Evolutionary conservation across 2,329 filamentous ascomycete species (phyloP).

Genomic region (Aureobasidium sp.): DNA sequence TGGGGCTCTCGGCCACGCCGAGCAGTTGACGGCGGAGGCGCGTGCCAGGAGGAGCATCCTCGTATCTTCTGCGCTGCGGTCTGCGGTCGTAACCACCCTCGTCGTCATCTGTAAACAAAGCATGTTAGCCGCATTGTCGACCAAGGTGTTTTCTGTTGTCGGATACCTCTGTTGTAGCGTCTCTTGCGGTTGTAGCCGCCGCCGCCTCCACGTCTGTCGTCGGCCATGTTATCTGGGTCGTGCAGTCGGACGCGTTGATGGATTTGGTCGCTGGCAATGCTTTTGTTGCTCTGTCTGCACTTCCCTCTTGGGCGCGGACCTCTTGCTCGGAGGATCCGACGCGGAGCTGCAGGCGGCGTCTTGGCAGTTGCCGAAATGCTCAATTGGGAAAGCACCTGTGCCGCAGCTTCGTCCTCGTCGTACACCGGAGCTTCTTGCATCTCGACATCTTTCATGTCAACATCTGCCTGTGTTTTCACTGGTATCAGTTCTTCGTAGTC

Average conservation of each 20-base stretch:
- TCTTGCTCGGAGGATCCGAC: background rate
- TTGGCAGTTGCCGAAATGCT: background rate
- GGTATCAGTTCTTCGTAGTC: background rate
- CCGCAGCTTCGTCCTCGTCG: background rate
- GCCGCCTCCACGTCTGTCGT: slow-evolving; percentile 31
- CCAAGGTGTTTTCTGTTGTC: slow-evolving; percentile 20
- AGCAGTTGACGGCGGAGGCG: slow-evolving; percentile 73
- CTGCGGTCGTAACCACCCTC: slow-evolving; percentile 68
- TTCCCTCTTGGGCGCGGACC: background rate
- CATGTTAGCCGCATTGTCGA: background rate
- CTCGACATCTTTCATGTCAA: slow-evolving; percentile 4
- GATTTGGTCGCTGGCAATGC: background rate
- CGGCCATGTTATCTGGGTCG: slow-evolving; percentile 23
- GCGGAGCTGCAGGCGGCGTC: background rate
- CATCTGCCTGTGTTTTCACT: background rate
- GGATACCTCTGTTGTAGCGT: slow-evolving; percentile 64
- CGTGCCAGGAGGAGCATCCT: slow-evolving; percentile 57
- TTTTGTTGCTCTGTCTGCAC: background rate
- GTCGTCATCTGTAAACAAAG: slow-evolving; percentile 56
- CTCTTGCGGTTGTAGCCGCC: slow-evolving; percentile 63
- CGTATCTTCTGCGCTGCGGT: slow-evolving; percentile 64
- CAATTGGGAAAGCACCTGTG: background rate
- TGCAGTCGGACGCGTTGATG: background rate
- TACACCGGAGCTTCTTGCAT: background rate
- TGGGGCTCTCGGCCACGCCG: slow-evolving; percentile 67